Base-by-base conservation (phyloP, 805 yeast genomes). In the Candida nemodendra region DNA sequence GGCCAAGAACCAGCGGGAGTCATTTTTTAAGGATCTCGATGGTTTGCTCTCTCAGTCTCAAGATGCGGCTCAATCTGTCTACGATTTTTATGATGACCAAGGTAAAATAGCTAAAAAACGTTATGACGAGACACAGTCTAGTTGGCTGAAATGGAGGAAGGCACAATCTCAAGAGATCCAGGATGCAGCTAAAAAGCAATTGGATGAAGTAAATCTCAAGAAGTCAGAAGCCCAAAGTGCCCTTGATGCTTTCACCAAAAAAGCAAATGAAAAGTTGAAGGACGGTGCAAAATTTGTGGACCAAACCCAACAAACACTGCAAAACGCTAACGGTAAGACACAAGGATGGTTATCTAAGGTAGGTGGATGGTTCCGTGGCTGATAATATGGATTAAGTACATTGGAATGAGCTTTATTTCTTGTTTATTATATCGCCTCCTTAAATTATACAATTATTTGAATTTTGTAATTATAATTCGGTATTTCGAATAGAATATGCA, bases 1-100 rank as follows among this genome's bases (percentile, higher is more conserved):
- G 41, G 69, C 78, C 1, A 53, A 57, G 12, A 78, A 72, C 17
- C 70, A 69, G 44, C 54, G 61, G 16, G 61, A 61, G 14, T 59
- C 54, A 8, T 25, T 50, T 16, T 43, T 44, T 36, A 55, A 52
- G 18, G 44, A 41, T 28, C 38, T 41, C 6, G 61, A 59, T 2
- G 34, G 41, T 8, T 38, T 56, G 5, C 47, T 42, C 7, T 39
- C 47, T 17, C 39, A 46, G 15, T 44, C 55, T 0, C 33, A 46
- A 30, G 59, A 54, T 23, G 44, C 51, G 2, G 53, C 59, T 17
- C 48, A 51, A 34, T 39, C 41, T 12, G 47, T 48, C 18, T 24
- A 39, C 17, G 43, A 54, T 18, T 54, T 53, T 33, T 56, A 55
- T 35, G 44, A 56, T 17, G 45, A 50, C 21, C 48, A 56, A 39